Evolutionary conservation across 2,329 filamentous ascomycete species (phyloP).

Genomic region (Fusarium xylarioides): DNA sequence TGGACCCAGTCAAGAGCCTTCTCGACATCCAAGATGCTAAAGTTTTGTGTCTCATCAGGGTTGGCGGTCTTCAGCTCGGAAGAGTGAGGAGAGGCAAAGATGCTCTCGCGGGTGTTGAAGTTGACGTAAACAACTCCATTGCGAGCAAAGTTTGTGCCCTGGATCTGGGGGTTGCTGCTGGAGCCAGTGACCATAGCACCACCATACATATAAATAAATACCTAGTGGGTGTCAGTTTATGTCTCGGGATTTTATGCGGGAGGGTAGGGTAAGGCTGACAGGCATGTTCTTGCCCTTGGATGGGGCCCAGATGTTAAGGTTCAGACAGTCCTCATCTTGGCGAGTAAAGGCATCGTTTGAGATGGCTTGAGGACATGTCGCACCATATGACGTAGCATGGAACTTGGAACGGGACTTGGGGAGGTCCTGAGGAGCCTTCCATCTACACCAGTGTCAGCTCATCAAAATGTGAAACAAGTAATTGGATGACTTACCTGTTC

Average conservation of each 20-base stretch:
- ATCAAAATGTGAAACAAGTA: neutral
- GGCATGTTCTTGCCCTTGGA: slow-evolving; percentile 40
- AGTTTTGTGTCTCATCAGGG: slow-evolving; percentile 38
- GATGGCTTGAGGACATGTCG: slow-evolving; percentile 40
- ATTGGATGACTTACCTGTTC: slow-evolving; percentile 41
- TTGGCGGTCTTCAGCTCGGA: slow-evolving; percentile 44
- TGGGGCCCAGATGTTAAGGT: slow-evolving; percentile 51
- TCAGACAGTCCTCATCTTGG: slow-evolving; percentile 54
- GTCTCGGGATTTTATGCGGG: neutral
- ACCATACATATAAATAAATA: slow-evolving; percentile 55
- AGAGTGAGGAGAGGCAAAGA: slow-evolving; percentile 56
- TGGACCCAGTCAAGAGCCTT: slow-evolving; percentile 42
- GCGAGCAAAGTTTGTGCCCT: slow-evolving; percentile 49
- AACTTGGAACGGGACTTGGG: slow-evolving; percentile 20
- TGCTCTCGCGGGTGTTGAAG: slow-evolving; percentile 54
- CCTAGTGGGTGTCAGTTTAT: slow-evolving; percentile 1
- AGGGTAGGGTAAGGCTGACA: slow-evolving; percentile 26
- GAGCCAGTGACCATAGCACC: slow-evolving; percentile 46
- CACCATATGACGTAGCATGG: slow-evolving; percentile 29
- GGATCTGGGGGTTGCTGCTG: slow-evolving; percentile 51
- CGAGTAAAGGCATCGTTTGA: slow-evolving; percentile 19
- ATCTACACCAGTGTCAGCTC: slow-evolving; percentile 23
- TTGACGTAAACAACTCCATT: slow-evolving; percentile 51
- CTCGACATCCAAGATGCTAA: slow-evolving; percentile 39
- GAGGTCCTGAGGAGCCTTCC: slow-evolving; percentile 34